Conservation (phyloP, 1,139 yeast species). For the Cylindricascospora bacillispora region DNA sequence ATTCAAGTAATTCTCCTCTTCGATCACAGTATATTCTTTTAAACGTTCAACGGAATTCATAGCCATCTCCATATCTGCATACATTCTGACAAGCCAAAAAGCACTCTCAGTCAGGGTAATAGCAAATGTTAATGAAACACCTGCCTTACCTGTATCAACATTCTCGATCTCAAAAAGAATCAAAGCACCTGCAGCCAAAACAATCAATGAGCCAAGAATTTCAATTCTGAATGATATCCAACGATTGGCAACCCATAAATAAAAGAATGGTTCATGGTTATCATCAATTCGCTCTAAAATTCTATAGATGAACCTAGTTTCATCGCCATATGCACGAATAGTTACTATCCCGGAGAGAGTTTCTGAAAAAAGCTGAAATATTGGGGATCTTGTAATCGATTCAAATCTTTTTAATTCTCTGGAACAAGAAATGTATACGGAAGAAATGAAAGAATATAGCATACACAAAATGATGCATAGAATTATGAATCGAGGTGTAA, state of each 20-base stretch:
- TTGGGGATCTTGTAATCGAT: conserved; percentile 54
- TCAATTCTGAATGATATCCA: conserved; percentile 60
- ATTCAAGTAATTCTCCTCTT: conserved; percentile 40
- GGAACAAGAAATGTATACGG: conserved; percentile 4
- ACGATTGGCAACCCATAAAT: conserved; percentile 55
- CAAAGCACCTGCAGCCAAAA: conserved; percentile 33
- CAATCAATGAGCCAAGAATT: conserved; percentile 31
- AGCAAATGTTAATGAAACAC: conserved; percentile 54
- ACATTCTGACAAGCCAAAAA: conserved; percentile 34
- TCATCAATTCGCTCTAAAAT: conserved; percentile 38
- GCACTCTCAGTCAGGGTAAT: conserved; percentile 38
- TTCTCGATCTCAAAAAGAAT: conserved; percentile 48
- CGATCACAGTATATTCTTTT: conserved; percentile 50
- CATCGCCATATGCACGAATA: conserved; percentile 45
- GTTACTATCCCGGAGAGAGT: conserved; percentile 53
- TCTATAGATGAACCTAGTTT: conserved; percentile 34
- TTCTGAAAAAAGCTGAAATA: conserved; percentile 63
- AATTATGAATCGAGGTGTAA: conserved; percentile 5
- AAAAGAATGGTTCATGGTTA: conserved; percentile 53
- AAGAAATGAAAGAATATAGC: conserved; percentile 6
- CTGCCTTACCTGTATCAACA: conserved; percentile 54
- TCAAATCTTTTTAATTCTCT: conserved; percentile 54
- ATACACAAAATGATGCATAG: conserved; percentile 3
- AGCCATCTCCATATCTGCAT: conserved; percentile 60
- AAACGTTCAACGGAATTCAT: conserved; percentile 74